Base-by-base conservation (phyloP, 768 basidiomycete genomes). In the Amyloporia xantha region DNA sequence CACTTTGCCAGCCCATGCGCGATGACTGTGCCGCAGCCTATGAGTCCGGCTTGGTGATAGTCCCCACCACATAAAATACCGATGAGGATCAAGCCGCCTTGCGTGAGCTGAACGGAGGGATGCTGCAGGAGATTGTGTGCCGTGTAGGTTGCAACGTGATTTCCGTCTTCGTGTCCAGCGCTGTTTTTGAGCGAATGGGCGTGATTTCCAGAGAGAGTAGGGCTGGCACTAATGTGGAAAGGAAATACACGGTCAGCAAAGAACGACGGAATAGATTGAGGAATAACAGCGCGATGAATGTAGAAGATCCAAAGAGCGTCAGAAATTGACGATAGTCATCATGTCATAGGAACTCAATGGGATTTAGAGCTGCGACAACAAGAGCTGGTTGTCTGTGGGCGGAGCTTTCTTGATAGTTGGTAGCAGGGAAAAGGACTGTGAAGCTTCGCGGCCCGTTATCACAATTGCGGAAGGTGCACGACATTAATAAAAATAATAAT, bases 81-180 rank as follows among this genome's bases (percentile, higher is more conserved):
- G 38, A 93, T 84, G 21, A 94, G 78, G 44, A 93, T 84, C 56
- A 90, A 71, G 2, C 90, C 90, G 24, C 81, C 66, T 24, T 67
- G 64, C 19, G 68, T 84, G 26, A 86, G 81, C 17, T 78, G 54
- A 37, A 78, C 64, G 1, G 70, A 66, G 10, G 69, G 60, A 53
- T 84, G 57, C 72, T 70, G 71, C 38, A 65, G 55, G 52, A 82
- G 61, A 43, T 68, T 59, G 0, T 61, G 55, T 1, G 73, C n/a
- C n/a, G n/a, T n/a, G n/a, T n/a, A n/a, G n/a, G n/a, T n/a, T n/a
- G n/a, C n/a, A n/a, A n/a, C n/a, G 53, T 91, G 82, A 60, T 87
- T 81, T 54, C 88, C 82, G 60, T 91, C 81, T 51, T 87, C 79
- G 58, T 75, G 76, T 35, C 86, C 84, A 17, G 73, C 74, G 0